phyloP scores from a whole-genome alignment of 2,329 filamentous ascomycete genomes.

The Sporothrix schenckii region DNA sequence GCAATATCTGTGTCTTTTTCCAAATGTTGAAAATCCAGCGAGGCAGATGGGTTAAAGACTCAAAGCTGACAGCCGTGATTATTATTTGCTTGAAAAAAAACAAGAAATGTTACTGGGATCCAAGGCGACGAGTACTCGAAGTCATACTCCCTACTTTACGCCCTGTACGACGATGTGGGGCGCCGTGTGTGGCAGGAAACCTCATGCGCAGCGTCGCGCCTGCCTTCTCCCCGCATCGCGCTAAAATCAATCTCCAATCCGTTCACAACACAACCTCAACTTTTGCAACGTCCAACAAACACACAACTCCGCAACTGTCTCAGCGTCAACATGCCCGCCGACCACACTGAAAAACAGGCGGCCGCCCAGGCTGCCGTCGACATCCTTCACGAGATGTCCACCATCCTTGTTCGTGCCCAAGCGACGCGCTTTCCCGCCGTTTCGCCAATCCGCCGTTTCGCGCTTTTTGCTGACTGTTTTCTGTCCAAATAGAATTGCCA shows the following conservation, averaged over 20 bases:
- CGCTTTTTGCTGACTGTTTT: background rate
- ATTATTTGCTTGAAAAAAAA: too few species aligned
- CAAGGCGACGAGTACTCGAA: too few species aligned
- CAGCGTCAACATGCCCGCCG: constrained; percentile 44
- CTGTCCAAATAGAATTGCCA: constrained; percentile 75
- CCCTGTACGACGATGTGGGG: background rate
- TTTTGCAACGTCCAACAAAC: constrained; percentile 13
- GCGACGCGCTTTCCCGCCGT: background rate
- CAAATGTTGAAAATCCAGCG: too few species aligned
- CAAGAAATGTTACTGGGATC: too few species aligned
- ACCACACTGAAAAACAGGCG: constrained; percentile 67
- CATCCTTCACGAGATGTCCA: constrained; percentile 82
- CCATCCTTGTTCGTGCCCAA: constrained; percentile 69
- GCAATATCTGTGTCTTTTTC: background rate
- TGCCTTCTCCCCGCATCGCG: constrained; percentile 20
- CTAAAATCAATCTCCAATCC: background rate
- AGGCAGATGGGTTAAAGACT: too few species aligned
- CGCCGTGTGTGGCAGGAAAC: background rate
- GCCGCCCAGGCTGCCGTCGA: constrained; percentile 82
- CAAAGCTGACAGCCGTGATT: too few species aligned
- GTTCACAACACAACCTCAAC: background rate
- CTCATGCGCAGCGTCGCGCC: background rate
- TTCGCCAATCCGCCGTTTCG: background rate
- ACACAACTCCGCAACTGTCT: background rate
- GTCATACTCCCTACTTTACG: too few species aligned